Evolutionary conservation across 345 rosid species (phyloP).

Genomic region (Adansonia digitata): DNA sequence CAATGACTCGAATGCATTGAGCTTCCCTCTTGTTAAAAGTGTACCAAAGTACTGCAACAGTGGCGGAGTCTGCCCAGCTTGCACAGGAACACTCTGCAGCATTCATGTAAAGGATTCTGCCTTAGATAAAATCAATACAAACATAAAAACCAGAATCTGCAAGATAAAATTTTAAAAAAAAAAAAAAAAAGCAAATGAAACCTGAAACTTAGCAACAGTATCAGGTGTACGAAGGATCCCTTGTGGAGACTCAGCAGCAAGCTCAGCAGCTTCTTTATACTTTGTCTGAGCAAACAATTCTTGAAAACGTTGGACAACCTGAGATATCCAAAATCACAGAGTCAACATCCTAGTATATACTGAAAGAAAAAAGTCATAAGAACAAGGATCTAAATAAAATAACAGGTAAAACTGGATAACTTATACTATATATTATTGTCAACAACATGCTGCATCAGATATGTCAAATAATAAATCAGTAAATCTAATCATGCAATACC

Average conservation of each 20-base stretch:
- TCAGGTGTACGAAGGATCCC: constrained; percentile 97
- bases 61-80: constrained; percentile 98
- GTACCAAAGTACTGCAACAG: constrained; percentile 97
- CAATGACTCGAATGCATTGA: constrained; percentile 93
- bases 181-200: constrained; percentile 19
- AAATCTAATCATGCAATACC: neutral
- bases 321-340: constrained; percentile 25
- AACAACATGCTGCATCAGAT: neutral
- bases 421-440: neutral
- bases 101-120: neutral
- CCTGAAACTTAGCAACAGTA: constrained; percentile 98
- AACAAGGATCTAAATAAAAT: constrained; percentile 6
- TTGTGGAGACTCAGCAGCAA: constrained; percentile 98
- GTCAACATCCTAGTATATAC: constrained; percentile 5
- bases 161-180: too few relatives aligned
- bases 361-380: neutral
- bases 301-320: constrained; percentile 99
- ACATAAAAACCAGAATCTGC: neutral
- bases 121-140: constrained; percentile 9
- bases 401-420: neutral
- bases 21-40: constrained; percentile 90
- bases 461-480: neutral
- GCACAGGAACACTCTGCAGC: constrained; percentile 95
- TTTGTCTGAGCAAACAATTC: constrained; percentile 94
- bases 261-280: constrained; percentile 99